Base-by-base conservation (phyloP, 2,329 filamentous ascomycete genomes). In the Botrytis byssoidea region DNA sequence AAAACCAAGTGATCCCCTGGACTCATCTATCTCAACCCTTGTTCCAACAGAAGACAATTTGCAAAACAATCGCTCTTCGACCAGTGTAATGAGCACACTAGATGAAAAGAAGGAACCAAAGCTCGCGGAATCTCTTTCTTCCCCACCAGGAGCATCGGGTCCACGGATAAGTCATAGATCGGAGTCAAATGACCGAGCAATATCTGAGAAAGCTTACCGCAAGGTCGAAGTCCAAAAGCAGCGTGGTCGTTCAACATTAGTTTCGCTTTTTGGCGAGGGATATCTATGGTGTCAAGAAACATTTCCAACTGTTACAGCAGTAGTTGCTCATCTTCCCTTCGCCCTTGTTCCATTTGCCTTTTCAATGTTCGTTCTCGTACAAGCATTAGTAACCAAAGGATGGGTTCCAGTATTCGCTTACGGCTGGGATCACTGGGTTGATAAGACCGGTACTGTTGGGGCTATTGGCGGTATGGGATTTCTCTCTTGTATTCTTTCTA, bases 341-440 rank as follows among this genome's bases (percentile, higher is more conserved):
- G 86, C 90, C 0, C 85, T 93, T 0, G 85, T 94, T 0, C 91
- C 92, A 0, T 93, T 93, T 77, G 89, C 91, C 0, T 89, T 94
- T 73, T 85, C 87, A 75, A 93, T 93, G 91, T 93, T 93, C 75
- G 86, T 93, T 16, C 86, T 94, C 0, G 91, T 93, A 0, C 91
- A 94, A 79, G 91, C 87, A 0, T 82, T 94, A 1, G 91, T 92
- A 0, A 92, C 89, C 0, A 93, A 92, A 76, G 91, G 92, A 18
- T 93, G 92, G 92, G 89, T 93, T 0, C 86, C 87, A 0, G 90
- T 93, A 0, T 93, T 93, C 77, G 91, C 91, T 0, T 85, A 92
- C 69, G 91, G 91, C 1, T 93, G 91, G 91, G 87, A 92, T 73
- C 88, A 91, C 69, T 93, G 91, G 91, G 90, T 92, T 0, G 82